These are phyloP conservation scores for Heterotrichella gracilis DNA, from an alignment of 352 stramenopile species.

Conservation along the genomic window DNA sequence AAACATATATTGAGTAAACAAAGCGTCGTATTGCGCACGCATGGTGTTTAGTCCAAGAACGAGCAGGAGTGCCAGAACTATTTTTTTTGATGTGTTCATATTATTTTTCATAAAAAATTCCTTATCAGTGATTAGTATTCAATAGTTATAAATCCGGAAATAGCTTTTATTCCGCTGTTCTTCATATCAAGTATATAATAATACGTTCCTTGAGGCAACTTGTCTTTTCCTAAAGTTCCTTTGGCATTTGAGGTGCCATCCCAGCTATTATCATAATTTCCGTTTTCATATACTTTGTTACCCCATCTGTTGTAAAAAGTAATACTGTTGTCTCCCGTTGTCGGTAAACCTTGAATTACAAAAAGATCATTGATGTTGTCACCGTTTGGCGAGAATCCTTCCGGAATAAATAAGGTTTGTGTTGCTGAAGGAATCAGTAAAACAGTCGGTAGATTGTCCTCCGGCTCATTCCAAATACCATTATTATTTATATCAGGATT, in stretches of 20 bases:
- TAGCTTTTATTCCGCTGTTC: not conserved
- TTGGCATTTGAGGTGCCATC: too few species aligned
- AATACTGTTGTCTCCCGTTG: not conserved
- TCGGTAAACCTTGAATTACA: not conserved
- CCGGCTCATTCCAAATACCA: too few species aligned
- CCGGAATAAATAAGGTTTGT: too few species aligned
- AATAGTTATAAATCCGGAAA: slow-evolving; percentile 5
- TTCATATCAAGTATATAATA: not conserved
- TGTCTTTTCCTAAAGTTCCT: too few species aligned
- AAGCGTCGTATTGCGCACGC: not conserved
- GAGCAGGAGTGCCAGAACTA: too few species aligned
- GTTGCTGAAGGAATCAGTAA: not conserved
- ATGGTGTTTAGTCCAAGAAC: not conserved
- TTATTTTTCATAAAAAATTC: not conserved
- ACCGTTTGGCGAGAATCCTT: not conserved
- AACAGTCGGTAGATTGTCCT: too few species aligned
- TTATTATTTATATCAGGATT: too few species aligned
- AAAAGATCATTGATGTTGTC: not conserved
- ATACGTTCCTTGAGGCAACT: not conserved
- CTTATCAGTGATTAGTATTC: not conserved
- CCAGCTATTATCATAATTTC: too few species aligned
- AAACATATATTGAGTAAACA: not conserved
- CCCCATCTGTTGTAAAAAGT: not conserved
- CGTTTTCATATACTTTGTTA: not conserved
- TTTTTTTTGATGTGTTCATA: too few species aligned